Base-by-base conservation (phyloP, 176 grass and related monocot genomes). In the Eleusine coracana region DNA sequence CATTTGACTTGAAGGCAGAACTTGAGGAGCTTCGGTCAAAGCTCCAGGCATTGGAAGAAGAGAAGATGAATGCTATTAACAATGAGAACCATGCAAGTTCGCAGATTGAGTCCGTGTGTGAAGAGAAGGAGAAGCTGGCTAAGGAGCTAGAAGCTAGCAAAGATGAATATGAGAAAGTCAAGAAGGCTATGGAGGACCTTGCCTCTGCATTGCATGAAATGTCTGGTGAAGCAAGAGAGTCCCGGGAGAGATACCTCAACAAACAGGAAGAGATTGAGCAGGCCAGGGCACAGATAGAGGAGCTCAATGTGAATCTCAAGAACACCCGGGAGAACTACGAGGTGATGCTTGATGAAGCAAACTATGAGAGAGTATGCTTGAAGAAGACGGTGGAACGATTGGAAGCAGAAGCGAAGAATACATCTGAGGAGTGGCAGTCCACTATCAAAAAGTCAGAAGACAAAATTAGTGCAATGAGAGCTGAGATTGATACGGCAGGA, bases 121-220 rank as follows among this genome's bases (percentile, higher is more conserved):
- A 86, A 82, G 89, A 91, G 81, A 91, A 61, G 60, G 84, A 83
- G 29, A 88, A 83, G 83, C 69, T 94, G 75, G 59, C 77, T 56
- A 66, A 80, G 69, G 92, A 94, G 27, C 76, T 92, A 27, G 81
- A 86, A 71, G 49, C 27, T 55, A 87, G 70, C 84, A 84, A 72
- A 75, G 73, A 79, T 61, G 89, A 92, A 73, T 67, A 65, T 38
- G 89, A 94, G 55, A 85, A 94, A 73, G 73, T 88, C 79, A 89
- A 91, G 68, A 87, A 94, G 75, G 89, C 87, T 34, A 94, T 92
- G 92, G 92, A 91, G 82, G 92, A 87, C 82, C 81, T 94, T 42
- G 81, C 92, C 67, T 89, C 87, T 31, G 92, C 92, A 55, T 83
- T 94, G 81, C 89, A 92, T 73, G 92, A 94, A 65, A 85, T 89